These are phyloP conservation scores for Canariomyces notabilis DNA, from an alignment of 2,329 filamentous ascomycete species.

Conservation along the genomic window DNA sequence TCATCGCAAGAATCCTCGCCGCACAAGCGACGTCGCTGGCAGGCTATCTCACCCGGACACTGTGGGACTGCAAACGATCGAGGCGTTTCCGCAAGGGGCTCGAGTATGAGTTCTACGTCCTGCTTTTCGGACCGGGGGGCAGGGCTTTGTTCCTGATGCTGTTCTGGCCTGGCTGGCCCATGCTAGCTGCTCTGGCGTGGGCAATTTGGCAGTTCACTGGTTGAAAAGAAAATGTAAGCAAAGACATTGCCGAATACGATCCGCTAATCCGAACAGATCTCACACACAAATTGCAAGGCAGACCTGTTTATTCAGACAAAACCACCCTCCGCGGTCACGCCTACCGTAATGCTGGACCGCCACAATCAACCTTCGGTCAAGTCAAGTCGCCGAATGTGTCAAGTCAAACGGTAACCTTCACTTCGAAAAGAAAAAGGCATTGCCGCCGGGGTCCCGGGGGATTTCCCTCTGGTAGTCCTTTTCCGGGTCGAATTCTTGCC, in stretches of 20 bases:
- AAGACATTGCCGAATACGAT: no score
- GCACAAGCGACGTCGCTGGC: neutral
- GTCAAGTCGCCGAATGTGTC: no score
- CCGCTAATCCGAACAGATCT: no score
- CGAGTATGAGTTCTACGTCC: conserved; percentile 47
- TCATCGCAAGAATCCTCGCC: conserved; percentile 11
- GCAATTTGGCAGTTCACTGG: conserved; percentile 31
- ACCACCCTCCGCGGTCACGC: neutral
- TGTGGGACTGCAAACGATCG: conserved; percentile 20
- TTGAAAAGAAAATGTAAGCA: conserved; percentile 30
- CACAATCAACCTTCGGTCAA: conserved; percentile 1
- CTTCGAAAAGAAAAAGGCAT: conserved; percentile 81
- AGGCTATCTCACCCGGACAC: conserved; percentile 1
- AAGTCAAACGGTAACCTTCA: conserved; percentile 18
- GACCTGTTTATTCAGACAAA: neutral
- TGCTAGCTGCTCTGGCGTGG: conserved; percentile 38
- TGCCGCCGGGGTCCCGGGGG: conserved; percentile 79
- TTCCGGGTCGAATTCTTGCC: conserved; percentile 90
- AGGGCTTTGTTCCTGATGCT: conserved; percentile 46
- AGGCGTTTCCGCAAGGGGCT: conserved; percentile 37
- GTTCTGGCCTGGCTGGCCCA: conserved; percentile 55
- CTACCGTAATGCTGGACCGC: neutral
- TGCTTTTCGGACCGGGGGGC: conserved; percentile 46
- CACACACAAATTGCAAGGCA: conserved; percentile 2
- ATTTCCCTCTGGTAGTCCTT: conserved; percentile 76